Conservation (phyloP, 2,329 filamentous ascomycete genomes). For the Elsinoe perseae region DNA sequence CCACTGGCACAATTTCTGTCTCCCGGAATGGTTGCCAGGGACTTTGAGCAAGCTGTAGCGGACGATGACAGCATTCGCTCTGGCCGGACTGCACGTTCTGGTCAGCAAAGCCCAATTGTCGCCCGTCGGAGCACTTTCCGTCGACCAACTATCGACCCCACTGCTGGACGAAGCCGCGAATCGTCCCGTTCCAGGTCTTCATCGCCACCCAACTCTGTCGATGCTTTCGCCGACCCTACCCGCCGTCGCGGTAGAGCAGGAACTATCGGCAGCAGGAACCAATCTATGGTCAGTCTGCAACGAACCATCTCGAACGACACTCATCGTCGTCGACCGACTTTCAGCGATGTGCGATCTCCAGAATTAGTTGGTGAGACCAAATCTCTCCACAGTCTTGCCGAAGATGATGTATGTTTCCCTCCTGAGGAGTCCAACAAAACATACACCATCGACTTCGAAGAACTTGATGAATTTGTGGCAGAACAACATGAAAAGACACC, state of each 20-base stretch:
- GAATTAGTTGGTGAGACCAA: slow-evolving; percentile 45
- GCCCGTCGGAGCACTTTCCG: slow-evolving; percentile 39
- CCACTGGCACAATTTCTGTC: slow-evolving; percentile 31
- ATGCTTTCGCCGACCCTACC: slow-evolving; percentile 87
- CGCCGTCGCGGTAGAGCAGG: slow-evolving; percentile 65
- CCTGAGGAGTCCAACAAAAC: slow-evolving; percentile 71
- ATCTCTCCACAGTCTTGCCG: slow-evolving; percentile 58
- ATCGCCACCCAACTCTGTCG: slow-evolving; percentile 93
- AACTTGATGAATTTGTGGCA: slow-evolving; percentile 82
- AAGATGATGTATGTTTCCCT: slow-evolving; percentile 86
- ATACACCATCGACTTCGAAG: slow-evolving; percentile 82
- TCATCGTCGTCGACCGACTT: slow-evolving; percentile 52
- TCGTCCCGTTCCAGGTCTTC: slow-evolving; percentile 54
- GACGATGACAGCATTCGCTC: slow-evolving; percentile 49
- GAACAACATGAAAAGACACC: slow-evolving; percentile 45
- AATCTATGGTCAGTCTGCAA: slow-evolving; percentile 54
- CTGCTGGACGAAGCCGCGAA: slow-evolving; percentile 23
- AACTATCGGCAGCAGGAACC: slow-evolving; percentile 53
- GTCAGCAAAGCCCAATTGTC: slow-evolving; percentile 32
- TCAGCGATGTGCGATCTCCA: slow-evolving; percentile 51
- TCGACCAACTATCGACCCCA: slow-evolving; percentile 22
- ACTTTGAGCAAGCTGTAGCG: slow-evolving; percentile 79
- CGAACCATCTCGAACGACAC: slow-evolving; percentile 65
- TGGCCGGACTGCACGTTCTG: background rate
- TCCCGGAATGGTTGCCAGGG: slow-evolving; percentile 50